Evolutionary conservation across 129 eudicot species (phyloP), one percentile per base, ranked within the genome.

Genomic region (Chrysanthemum lavandulifolium): DNA sequence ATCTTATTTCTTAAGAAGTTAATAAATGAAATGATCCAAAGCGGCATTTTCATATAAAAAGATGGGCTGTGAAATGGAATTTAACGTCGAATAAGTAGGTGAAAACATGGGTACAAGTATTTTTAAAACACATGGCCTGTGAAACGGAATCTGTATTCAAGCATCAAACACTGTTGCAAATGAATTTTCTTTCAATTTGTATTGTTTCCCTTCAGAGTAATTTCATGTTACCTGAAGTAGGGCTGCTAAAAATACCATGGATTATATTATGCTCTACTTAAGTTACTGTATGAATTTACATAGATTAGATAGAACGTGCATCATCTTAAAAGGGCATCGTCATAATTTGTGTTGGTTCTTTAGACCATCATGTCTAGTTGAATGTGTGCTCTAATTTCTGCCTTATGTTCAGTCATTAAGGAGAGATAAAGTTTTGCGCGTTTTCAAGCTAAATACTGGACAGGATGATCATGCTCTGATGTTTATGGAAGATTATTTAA

Each of bases 381-480:
- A 45, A 36, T 52, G 53, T 25, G 47, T 15, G 13, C 10, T 16
- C 31, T 21, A 11, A 15, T 61, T 61, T 45, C 13, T 29, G 58
- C 61, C 7, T 56, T 67, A 21, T 74, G 73, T 10, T 78, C 86
- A 94, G 99, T 81, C 87, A 13, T 81, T 90, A 53, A 85, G 82
- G 76, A 88, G 96, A 83, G 98, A 93, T 47, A 84, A 78, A 76
- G 82, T 87, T 67, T 55, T 89, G 77, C 92, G 96, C 21, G 75
- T 89, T 67, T 93, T 93, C 79, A 93, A 93, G 79, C 77, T 93
- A 68, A 93, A 86, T 82, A 93, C 90, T 40, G 98, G 98, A 60
- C 96, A 93, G 76, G 98, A 93, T 79, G 98, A 93, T 81, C 98
- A 93, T 80, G 98, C 97, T 47, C 73, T 93, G 65, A 93, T 93